These are phyloP conservation scores for Guadua angustifolia DNA, from an alignment of 176 grass and related monocot genomes.

Conservation along the genomic window DNA sequence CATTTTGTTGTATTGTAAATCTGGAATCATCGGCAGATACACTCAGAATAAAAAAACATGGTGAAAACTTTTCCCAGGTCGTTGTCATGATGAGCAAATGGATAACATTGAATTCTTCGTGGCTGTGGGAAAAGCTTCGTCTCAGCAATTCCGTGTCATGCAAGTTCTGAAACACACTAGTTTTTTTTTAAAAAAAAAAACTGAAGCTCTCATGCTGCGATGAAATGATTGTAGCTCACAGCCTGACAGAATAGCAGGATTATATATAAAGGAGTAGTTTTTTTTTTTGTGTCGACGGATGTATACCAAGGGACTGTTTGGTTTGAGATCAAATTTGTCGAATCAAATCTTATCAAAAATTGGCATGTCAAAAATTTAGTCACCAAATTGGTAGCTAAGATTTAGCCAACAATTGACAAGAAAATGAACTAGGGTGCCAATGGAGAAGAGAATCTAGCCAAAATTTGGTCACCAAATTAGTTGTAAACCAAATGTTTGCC, in stretches of 20 bases:
- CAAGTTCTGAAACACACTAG: background rate
- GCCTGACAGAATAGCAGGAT: background rate
- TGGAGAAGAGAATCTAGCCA: no score
- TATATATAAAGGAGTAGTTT: no score
- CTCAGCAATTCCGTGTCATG: background rate
- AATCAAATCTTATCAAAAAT: no score
- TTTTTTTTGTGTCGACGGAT: no score
- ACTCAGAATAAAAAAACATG: background rate
- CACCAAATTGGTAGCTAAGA: no score
- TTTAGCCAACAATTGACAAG: no score
- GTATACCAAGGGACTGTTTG: no score
- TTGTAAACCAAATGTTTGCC: no score
- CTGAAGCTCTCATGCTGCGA: background rate
- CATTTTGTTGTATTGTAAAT: slow-evolving; percentile 27
- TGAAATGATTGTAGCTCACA: background rate
- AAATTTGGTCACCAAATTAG: no score
- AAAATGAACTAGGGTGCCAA: no score
- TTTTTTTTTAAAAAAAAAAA: background rate
- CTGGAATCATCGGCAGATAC: background rate
- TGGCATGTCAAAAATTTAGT: no score
- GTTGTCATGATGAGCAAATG: slow-evolving; percentile 2
- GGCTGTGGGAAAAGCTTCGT: background rate
- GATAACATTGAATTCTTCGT: slow-evolving; percentile 44
- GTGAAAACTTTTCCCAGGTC: slow-evolving; percentile 16
- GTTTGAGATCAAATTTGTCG: no score